Base-by-base conservation (phyloP, 1,284 basidiomycete genomes). In the Puccinia hordei region DNA sequence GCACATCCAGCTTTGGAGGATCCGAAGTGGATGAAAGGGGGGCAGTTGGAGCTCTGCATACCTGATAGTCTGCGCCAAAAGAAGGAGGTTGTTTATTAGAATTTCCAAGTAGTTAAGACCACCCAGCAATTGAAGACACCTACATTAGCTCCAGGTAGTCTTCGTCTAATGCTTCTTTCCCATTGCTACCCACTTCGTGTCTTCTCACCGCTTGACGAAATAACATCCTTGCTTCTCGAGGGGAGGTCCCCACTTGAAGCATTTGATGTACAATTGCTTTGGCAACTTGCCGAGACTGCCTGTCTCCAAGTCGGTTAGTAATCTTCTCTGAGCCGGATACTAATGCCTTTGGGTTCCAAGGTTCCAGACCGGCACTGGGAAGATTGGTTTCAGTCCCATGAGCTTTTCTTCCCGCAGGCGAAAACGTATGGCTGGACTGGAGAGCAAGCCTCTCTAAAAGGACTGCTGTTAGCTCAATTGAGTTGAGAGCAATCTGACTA, bases 11-110 rank as follows among this genome's bases (percentile, higher is more conserved):
- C 53, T 71, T 71, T 80, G 13, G 68, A 73, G 1, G 68, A 59
- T 27, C 68, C 77, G 65, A 80, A 80, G 55, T 80, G 77, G 24
- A 80, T 80, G 41, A 80, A 73, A 19, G 77, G 77, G 19, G 77
- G 77, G 19, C 59, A 65, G 59, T 59, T 71, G n/a, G 77, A 80
- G 41, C 68, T 73, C 30, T 61, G 68, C 69, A 80, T 73, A 10
- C 77, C 77, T 63, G 46, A 73, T 53, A 80, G 68, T 46, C 77
- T 80, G 69, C 53, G 59, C 13, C 33, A 53, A 51, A 69, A 61
- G 24, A 44, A 51, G 59, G 44, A 72, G 33, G 6, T 51, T 53
- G 8, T 15, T 53, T 65, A 44, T 9, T 44, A 53, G 38, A 44
- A 10, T 75, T 44, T 17, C 38, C 10, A 24, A 10, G 13, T 27